These are phyloP conservation scores for Toxicodendron radicans DNA, from an alignment of 345 rosid genomes.

Conservation along the genomic window DNA sequence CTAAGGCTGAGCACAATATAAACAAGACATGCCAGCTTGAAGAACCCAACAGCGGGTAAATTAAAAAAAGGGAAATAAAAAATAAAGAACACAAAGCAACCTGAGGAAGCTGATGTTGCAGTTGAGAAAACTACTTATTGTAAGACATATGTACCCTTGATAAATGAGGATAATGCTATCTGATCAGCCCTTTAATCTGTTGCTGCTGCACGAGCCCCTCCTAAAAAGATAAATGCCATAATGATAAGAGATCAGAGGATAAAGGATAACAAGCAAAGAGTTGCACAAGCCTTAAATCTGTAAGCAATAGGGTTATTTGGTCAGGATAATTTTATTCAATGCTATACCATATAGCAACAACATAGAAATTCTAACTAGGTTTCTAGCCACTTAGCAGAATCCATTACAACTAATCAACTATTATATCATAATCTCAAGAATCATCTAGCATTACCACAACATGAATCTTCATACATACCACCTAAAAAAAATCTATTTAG, in stretches of 20 bases:
- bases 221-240: slow-evolving; percentile 29
- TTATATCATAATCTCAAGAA: background rate
- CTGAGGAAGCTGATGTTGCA: slow-evolving; percentile 41
- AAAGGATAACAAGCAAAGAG: slow-evolving; percentile 5
- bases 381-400: background rate
- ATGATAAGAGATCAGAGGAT: background rate
- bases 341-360: background rate
- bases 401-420: background rate
- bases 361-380: background rate
- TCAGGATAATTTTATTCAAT: background rate
- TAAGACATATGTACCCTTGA: slow-evolving; percentile 32
- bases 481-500: background rate
- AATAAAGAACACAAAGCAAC: slow-evolving; percentile 34
- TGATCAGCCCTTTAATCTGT: slow-evolving; percentile 44
- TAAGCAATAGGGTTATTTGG: too few species aligned
- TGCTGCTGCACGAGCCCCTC: slow-evolving; percentile 44
- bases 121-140: slow-evolving; percentile 37
- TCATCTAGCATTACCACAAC: background rate
- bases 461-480: background rate
- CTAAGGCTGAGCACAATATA: slow-evolving; percentile 25
- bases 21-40: slow-evolving; percentile 21
- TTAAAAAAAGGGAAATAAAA: background rate
- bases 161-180: slow-evolving; percentile 24
- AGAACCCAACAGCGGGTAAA: slow-evolving; percentile 28
- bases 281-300: background rate